These are phyloP conservation scores for Candida glaebosa DNA, from an alignment of 805 yeast species.

Conservation along the genomic window DNA sequence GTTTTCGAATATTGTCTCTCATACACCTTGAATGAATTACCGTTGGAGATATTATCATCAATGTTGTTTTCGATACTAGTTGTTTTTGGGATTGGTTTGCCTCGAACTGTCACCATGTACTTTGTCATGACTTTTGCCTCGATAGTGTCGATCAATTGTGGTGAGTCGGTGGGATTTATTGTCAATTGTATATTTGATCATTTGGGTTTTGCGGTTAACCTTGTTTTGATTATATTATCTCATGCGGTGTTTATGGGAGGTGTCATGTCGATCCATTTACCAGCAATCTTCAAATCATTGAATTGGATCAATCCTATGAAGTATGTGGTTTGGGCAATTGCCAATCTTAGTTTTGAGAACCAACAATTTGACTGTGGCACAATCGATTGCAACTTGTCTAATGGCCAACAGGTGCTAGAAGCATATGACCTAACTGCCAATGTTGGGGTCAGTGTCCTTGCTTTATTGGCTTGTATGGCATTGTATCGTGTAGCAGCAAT, in stretches of 20 bases:
- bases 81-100: slow-evolving; percentile 71
- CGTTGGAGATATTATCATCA: slow-evolving; percentile 60
- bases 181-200: slow-evolving; percentile 71
- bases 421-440: slow-evolving; percentile 22
- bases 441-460: slow-evolving; percentile 26
- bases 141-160: slow-evolving; percentile 60
- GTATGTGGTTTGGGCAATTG: slow-evolving; percentile 59
- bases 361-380: slow-evolving; percentile 6
- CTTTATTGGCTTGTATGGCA: slow-evolving; percentile 28
- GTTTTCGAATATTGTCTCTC: slow-evolving; percentile 57
- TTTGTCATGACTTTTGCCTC: slow-evolving; percentile 59
- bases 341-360: too few relatives aligned
- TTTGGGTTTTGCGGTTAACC: slow-evolving; percentile 76
- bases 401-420: slow-evolving; percentile 30
- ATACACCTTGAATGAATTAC: slow-evolving; percentile 62
- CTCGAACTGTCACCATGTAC: slow-evolving; percentile 61
- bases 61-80: slow-evolving; percentile 57
- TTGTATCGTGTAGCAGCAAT: slow-evolving; percentile 28
- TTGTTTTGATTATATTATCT: slow-evolving; percentile 62
- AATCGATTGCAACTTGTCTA: slow-evolving; percentile 15
- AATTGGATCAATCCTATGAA: slow-evolving; percentile 78
- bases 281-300: slow-evolving; percentile 60
- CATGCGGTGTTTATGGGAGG: slow-evolving; percentile 85
- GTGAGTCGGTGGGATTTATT: slow-evolving; percentile 81
- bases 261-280: slow-evolving; percentile 74